Evolutionary conservation across 2,329 filamentous ascomycete species (phyloP), one percentile per base, ranked within the genome.

Genomic region (Diaporthe eres): DNA sequence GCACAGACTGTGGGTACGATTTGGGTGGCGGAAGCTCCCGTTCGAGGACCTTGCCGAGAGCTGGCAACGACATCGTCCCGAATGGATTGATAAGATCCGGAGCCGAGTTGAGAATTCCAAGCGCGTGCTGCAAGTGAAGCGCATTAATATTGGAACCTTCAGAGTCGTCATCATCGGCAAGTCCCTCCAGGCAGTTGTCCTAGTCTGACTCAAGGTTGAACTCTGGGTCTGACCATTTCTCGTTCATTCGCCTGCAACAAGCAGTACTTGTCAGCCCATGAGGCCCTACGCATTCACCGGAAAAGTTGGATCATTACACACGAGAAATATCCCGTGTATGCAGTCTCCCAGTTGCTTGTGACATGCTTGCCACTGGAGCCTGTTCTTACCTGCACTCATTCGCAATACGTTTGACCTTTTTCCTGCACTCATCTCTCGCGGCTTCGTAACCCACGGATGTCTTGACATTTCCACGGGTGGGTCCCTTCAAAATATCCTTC

Each of bases 211-310:
- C 86, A 53, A 87, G 83, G 74, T 87, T 84, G 76, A 86, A 87
- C 77, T 86, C 85, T 1, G 84, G 81, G 67, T 87, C 86, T 57
- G 83, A 85, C 74, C 85, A 87, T 78, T 86, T 87, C 74, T 85
- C 82, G 75, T 87, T 88, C 53, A 84, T 86, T 42, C 85, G 84
- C 4, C 61, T 67, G 22, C 8, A 49, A 17, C 42, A 3, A 37
- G 10, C 42, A 67, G 4, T 5, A n/a, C 61, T 63, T 34, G 61
- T 67, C 42, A 67, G 44, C 28, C 17, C 39, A 31, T 2, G 5
- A 2, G n/a, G 15, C 8, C 13, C 13, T 37, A 28, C 25, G 2
- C 34, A 12, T 5, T 34, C 31, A n/a, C 22, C 37, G 22, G 37
- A 8, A 10, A 8, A 25, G 19, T 1, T 15, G n/a, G 6, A 1